phyloP scores from a whole-genome alignment of 2,329 filamentous ascomycete genomes.

The Dichotomopilus funicola region DNA sequence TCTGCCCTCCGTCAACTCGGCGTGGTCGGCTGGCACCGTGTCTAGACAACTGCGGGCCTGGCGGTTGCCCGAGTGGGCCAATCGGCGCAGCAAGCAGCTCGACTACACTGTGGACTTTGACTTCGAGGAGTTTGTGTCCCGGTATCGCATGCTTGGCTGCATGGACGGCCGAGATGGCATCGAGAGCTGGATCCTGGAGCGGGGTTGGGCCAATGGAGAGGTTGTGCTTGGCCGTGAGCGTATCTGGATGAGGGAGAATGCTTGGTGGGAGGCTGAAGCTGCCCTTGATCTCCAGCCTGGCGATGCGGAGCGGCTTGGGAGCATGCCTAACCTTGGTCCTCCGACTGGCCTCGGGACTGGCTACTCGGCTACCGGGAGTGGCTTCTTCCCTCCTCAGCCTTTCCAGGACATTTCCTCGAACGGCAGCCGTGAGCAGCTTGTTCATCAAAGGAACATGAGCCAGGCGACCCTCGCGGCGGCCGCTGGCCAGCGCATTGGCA shows the following conservation, averaged over 20 bases:
- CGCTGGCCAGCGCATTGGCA: conserved; percentile 32
- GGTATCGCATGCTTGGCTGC: conserved; percentile 79
- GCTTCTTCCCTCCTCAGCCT: conserved; percentile 62
- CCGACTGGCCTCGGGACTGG: conserved; percentile 61
- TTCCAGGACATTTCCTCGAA: conserved; percentile 56
- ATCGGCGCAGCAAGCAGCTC: conserved; percentile 79
- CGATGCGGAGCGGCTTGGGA: conserved; percentile 34
- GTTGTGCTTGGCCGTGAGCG: conserved; percentile 85
- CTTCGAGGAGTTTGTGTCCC: conserved; percentile 78
- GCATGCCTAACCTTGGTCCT: conserved; percentile 31
- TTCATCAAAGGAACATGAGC: conserved; percentile 53
- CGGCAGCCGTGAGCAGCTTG: conserved; percentile 65
- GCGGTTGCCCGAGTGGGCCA: conserved; percentile 94
- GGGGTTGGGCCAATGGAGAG: conserved; percentile 97
- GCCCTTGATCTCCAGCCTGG: conserved; percentile 85
- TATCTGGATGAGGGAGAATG: conserved; percentile 88
- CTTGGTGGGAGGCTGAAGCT: conserved; percentile 97
- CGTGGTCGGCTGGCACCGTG: conserved; percentile 89
- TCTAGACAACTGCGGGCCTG: conserved; percentile 90
- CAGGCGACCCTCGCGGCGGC: conserved; percentile 42
- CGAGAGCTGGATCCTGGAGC: conserved; percentile 87
- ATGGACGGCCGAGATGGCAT: conserved; percentile 86
- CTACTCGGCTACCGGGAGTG: conserved; percentile 60
- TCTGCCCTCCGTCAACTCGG: conserved; percentile 64
- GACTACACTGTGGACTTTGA: conserved; percentile 98